These are phyloP conservation scores for Fistulinella cinereoalba DNA, from an alignment of 1,284 basidiomycete genomes.

Conservation along the genomic window DNA sequence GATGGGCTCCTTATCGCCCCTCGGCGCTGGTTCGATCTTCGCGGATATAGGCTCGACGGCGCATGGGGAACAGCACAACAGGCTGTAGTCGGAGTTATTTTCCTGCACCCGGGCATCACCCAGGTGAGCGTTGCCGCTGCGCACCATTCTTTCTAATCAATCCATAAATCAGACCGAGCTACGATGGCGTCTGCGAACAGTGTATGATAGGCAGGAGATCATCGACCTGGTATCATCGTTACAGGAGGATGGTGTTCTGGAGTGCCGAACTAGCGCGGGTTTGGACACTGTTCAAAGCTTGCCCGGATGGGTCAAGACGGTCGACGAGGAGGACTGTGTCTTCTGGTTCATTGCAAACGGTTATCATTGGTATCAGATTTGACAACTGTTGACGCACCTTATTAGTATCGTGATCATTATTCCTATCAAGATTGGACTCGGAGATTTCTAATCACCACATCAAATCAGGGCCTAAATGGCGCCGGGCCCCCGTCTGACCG, in stretches of 20 bases:
- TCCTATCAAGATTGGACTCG: too few relatives aligned
- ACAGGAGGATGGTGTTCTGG: constrained; percentile 46
- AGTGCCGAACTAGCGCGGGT: constrained; percentile 30
- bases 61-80: constrained; percentile 69
- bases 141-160: constrained; percentile 3
- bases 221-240: constrained; percentile 62
- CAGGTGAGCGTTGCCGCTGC: constrained; percentile 49
- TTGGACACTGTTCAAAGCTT: constrained; percentile 19
- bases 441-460: too few relatives aligned
- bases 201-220: constrained; percentile 76
- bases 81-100: constrained; percentile 62
- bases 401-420: too few relatives aligned
- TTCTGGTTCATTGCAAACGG: constrained; percentile 45
- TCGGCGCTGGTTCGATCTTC: constrained; percentile 75
- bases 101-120: constrained; percentile 70
- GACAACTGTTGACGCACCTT: constrained; percentile 3
- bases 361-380: constrained; percentile 55
- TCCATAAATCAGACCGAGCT: constrained; percentile 53
- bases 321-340: constrained; percentile 48
- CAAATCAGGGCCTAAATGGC: too few relatives aligned
- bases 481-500: too few relatives aligned
- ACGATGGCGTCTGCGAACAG: constrained; percentile 59
- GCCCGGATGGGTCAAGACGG: constrained; percentile 29
- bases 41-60: constrained; percentile 55
- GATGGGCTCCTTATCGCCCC: constrained; percentile 53